Evolutionary conservation across 2,329 filamentous ascomycete genomes (phyloP).

Genomic region (Didymella sp.): DNA sequence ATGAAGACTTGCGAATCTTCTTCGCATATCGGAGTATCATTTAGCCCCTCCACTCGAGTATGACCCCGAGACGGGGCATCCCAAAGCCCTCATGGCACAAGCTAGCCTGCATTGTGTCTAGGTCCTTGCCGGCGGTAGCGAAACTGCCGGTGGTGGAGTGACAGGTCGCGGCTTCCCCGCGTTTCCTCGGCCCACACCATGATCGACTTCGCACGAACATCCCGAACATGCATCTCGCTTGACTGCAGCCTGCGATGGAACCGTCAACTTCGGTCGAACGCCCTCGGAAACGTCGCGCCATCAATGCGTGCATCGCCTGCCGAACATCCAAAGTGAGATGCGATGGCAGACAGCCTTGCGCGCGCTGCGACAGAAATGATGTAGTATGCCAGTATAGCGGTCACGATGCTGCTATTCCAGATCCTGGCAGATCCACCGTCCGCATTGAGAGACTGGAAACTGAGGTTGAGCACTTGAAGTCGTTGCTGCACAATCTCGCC

Average conservation of each 20-base stretch:
- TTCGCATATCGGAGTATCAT: not conserved
- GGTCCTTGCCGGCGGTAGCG: not conserved
- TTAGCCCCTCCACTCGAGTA: not conserved
- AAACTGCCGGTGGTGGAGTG: not conserved
- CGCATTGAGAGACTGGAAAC: slow-evolving; percentile 40
- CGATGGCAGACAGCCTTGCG: slow-evolving; percentile 41
- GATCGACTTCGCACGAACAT: slow-evolving; percentile 13
- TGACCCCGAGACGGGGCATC: not conserved
- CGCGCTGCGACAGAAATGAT: slow-evolving; percentile 39
- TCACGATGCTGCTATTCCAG: slow-evolving; percentile 31
- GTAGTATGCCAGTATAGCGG: slow-evolving; percentile 32
- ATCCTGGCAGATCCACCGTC: slow-evolving; percentile 26
- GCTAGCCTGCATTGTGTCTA: not conserved
- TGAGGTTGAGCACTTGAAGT: slow-evolving; percentile 28
- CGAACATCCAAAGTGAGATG: slow-evolving; percentile 45
- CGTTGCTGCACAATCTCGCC: slow-evolving; percentile 11
- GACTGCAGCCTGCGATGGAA: slow-evolving; percentile 3
- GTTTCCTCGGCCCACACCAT: slow-evolving; percentile 6
- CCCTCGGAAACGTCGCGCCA: slow-evolving; percentile 44
- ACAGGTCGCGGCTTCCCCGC: slow-evolving; percentile 9
- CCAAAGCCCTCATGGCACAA: not conserved
- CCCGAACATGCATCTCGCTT: slow-evolving; percentile 6
- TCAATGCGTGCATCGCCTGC: slow-evolving; percentile 43
- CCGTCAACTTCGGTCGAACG: slow-evolving; percentile 14
- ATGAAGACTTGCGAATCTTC: not conserved